Conservation (phyloP, 2,329 filamentous ascomycete genomes). For the Dryadomyces sulphureus region DNA sequence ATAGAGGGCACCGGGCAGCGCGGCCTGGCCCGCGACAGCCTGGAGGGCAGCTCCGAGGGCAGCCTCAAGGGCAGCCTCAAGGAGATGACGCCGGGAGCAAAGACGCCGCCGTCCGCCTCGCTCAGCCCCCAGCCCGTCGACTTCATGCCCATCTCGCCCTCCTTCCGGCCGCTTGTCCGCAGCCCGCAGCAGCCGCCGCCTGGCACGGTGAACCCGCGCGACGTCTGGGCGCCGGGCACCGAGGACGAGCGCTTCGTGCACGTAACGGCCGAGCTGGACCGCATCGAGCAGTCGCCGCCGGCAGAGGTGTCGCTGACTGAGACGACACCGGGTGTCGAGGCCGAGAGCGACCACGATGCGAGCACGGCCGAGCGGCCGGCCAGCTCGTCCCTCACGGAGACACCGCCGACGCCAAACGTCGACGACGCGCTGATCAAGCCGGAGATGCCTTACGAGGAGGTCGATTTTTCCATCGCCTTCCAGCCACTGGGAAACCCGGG, state of each 20-base stretch:
- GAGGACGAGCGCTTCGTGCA: conserved; percentile 19
- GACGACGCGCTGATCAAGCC: background rate
- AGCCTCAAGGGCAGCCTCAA: too few relatives aligned
- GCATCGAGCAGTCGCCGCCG: conserved; percentile 18
- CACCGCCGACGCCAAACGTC: background rate
- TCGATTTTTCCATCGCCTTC: too few relatives aligned
- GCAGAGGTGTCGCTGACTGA: background rate
- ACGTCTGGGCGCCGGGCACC: conserved; percentile 32
- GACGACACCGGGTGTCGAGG: background rate
- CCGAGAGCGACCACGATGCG: background rate
- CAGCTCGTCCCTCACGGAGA: background rate
- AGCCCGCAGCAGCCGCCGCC: conserved; percentile 21
- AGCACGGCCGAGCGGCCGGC: background rate
- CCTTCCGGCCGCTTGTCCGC: conserved; percentile 7
- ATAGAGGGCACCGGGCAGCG: conserved; percentile 1
- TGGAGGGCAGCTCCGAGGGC: too few relatives aligned
- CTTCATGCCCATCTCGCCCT: conserved; percentile 9
- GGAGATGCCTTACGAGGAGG: background rate
- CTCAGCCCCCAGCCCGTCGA: conserved; percentile 10
- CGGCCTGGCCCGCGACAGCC: too few relatives aligned
- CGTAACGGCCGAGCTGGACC: conserved; percentile 20
- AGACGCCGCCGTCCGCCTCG: background rate
- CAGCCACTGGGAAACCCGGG: too few relatives aligned
- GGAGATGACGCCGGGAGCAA: background rate
- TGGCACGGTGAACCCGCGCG: conserved; percentile 38